Evolutionary conservation across 75 land plant species (phyloP).

Genomic region (Ceratopteris richardii): DNA sequence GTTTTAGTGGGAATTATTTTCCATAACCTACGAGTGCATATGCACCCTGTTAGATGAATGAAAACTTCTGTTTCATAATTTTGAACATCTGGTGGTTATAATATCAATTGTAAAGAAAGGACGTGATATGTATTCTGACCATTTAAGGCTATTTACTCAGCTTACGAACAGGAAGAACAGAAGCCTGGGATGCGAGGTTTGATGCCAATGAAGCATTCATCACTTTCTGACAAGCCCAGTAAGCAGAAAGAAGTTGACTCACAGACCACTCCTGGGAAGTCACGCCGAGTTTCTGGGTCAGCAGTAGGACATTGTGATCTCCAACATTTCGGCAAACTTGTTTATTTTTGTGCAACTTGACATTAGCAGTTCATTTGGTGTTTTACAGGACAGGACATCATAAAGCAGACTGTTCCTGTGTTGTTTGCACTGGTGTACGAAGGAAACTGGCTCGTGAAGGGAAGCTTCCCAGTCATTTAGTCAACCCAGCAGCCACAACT

Average conservation of each 20-base stretch:
- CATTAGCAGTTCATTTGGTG: background rate
- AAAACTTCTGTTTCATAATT: no score
- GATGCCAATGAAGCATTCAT: background rate
- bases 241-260: constrained; percentile 13
- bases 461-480: background rate
- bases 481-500: background rate
- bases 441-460: constrained; percentile 50
- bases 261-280: constrained; percentile 17
- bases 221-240: constrained; percentile 4
- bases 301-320: constrained; percentile 13
- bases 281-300: constrained; percentile 13
- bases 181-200: background rate
- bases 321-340: constrained; percentile 22
- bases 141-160: no score
- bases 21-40: no score
- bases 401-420: constrained; percentile 68
- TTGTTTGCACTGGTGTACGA: constrained; percentile 62
- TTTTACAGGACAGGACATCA: constrained; percentile 46
- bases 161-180: background rate
- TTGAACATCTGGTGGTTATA: background rate
- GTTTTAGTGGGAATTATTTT: no score
- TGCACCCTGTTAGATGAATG: no score
- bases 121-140: no score
- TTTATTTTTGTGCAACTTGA: background rate
- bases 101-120: no score